phyloP scores from a whole-genome alignment of 495 filamentous ascomycete genomes.

The Beverwykella pulmonaria region DNA sequence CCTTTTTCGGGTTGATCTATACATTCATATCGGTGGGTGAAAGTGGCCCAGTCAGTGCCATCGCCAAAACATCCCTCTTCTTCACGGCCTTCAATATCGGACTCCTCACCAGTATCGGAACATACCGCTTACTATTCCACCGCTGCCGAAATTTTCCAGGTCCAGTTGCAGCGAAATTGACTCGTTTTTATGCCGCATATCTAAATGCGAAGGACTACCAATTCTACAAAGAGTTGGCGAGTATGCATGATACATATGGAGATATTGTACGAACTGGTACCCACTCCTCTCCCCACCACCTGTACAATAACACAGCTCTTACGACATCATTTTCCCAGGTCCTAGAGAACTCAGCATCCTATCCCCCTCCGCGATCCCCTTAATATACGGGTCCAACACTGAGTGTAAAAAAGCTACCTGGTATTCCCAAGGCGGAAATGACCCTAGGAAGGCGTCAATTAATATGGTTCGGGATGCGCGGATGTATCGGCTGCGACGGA shows the following conservation, averaged over 20 bases:
- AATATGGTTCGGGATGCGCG: constrained; percentile 46
- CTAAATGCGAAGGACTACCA: constrained; percentile 10
- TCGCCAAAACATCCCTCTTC: constrained; percentile 2
- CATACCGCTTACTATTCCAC: constrained; percentile 35
- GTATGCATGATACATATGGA: constrained; percentile 25
- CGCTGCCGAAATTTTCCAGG: constrained; percentile 21
- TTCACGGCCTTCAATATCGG: constrained; percentile 15
- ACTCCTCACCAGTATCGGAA: constrained; percentile 51
- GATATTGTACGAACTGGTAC: constrained; percentile 35
- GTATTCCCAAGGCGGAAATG: constrained; percentile 44
- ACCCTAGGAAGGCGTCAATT: constrained; percentile 44
- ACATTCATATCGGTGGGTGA: background rate
- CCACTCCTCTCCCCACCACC: background rate
- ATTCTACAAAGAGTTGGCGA: constrained; percentile 16
- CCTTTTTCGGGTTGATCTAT: constrained; percentile 1
- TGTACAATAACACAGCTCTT: background rate
- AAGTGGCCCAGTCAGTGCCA: background rate
- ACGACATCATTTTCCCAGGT: background rate
- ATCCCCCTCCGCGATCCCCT: constrained; percentile 44
- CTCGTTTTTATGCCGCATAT: constrained; percentile 19
- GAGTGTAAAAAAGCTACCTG: constrained; percentile 48
- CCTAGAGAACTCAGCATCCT: constrained; percentile 46
- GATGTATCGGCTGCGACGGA: constrained; percentile 3
- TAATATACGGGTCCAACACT: constrained; percentile 44
- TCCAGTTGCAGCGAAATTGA: constrained; percentile 23